Evolutionary conservation across 495 filamentous ascomycete genomes (phyloP).

Genomic region (Daldinia decipiens): DNA sequence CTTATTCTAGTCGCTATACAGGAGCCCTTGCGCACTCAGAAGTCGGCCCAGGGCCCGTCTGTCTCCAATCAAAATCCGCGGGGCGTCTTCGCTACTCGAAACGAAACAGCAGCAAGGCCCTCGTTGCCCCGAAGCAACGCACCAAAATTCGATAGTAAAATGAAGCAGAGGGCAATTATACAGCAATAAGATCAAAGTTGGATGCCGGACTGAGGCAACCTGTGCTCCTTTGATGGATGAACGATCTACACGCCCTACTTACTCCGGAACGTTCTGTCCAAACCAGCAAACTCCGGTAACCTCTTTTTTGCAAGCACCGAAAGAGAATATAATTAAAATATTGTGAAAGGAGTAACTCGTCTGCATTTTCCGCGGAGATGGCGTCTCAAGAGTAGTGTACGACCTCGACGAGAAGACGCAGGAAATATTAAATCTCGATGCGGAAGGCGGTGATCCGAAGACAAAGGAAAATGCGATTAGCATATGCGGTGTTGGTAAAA

Average conservation of each 20-base stretch:
- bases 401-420: constrained; percentile 1
- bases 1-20: constrained; percentile 16
- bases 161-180: constrained; percentile 41
- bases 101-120: constrained; percentile 25
- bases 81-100: constrained; percentile 21
- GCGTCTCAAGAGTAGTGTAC: constrained; percentile 16
- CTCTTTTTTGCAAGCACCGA: constrained; percentile 32
- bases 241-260: constrained; percentile 31
- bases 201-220: constrained; percentile 28
- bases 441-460: constrained; percentile 25
- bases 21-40: constrained; percentile 37
- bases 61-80: constrained; percentile 27
- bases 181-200: constrained; percentile 31
- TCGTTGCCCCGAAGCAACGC: constrained; percentile 13
- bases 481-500: constrained; percentile 32
- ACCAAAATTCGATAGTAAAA: constrained; percentile 18
- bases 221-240: constrained; percentile 20
- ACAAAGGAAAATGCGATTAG: constrained; percentile 42
- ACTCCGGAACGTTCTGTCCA: constrained; percentile 46
- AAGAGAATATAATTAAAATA: constrained; percentile 31
- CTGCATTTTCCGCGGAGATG: constrained; percentile 8
- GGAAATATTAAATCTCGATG: constrained; percentile 16
- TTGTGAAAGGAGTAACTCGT: constrained; percentile 17
- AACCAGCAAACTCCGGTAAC: constrained; percentile 45
- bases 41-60: constrained; percentile 5